These are phyloP conservation scores for Kwoniella dejecticola DNA, from an alignment of 768 basidiomycete species.

Conservation along the genomic window DNA sequence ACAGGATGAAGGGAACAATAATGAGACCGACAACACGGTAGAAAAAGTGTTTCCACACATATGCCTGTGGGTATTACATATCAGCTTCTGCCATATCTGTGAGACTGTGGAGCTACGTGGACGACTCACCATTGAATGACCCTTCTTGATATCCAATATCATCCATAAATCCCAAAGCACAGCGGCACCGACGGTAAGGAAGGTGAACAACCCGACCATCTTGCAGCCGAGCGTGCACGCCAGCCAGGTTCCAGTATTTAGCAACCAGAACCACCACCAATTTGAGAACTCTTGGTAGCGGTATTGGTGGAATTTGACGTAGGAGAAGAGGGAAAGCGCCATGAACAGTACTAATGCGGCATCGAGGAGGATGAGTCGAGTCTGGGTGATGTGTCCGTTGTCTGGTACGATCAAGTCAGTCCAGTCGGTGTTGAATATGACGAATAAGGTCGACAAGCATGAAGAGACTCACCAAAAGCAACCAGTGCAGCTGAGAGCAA, in stretches of 20 bases:
- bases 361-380: slow-evolving; percentile 93
- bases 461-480: slow-evolving; percentile 69
- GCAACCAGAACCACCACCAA: slow-evolving; percentile 94
- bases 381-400: slow-evolving; percentile 92
- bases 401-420: slow-evolving; percentile 64
- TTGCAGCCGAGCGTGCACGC: slow-evolving; percentile 96
- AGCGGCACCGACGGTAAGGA: slow-evolving; percentile 82
- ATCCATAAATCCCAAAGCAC: slow-evolving; percentile 94
- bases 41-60: slow-evolving; percentile 83
- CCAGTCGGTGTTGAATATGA: too few species aligned
- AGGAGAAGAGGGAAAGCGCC: slow-evolving; percentile 86
- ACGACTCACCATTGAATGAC: slow-evolving; percentile 69
- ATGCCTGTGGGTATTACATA: slow-evolving; percentile 62
- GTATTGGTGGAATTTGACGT: slow-evolving; percentile 90
- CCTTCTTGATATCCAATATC: slow-evolving; percentile 79
- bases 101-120: neutral
- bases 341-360: slow-evolving; percentile 95
- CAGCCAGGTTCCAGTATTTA: slow-evolving; percentile 87
- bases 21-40: slow-evolving; percentile 86
- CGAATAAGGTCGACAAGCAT: too few species aligned
- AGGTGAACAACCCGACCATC: slow-evolving; percentile 93
- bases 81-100: neutral
- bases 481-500: slow-evolving; percentile 85
- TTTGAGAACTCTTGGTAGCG: slow-evolving; percentile 87
- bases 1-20: slow-evolving; percentile 80